These are phyloP conservation scores for Ulmus americana DNA, from an alignment of 331 rosid species.

Conservation along the genomic window DNA sequence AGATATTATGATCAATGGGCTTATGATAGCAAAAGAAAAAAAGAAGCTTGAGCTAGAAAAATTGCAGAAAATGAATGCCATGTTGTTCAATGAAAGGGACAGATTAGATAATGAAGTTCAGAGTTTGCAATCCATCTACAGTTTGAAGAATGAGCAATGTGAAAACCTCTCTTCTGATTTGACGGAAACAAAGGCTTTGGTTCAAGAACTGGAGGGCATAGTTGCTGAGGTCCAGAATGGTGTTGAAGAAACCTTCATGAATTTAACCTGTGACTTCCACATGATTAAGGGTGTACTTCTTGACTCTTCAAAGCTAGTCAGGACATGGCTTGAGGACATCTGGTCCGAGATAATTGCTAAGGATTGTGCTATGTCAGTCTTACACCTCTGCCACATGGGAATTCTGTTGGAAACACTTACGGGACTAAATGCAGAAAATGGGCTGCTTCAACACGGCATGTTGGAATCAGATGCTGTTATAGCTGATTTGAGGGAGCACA, in stretches of 20 bases:
- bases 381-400: constrained; percentile 87
- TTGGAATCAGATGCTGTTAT: constrained; percentile 58
- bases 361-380: constrained; percentile 76
- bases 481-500: constrained; percentile 68
- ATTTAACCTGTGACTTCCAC: constrained; percentile 52
- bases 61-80: constrained; percentile 36
- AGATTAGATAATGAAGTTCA: constrained; percentile 46
- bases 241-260: constrained; percentile 32
- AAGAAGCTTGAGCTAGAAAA: constrained; percentile 59
- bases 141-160: constrained; percentile 42
- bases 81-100: constrained; percentile 42
- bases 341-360: constrained; percentile 84
- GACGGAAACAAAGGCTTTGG: constrained; percentile 46
- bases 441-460: constrained; percentile 75
- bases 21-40: constrained; percentile 63
- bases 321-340: constrained; percentile 65
- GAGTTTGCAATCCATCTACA: constrained; percentile 50
- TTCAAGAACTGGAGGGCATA: constrained; percentile 46
- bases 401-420: constrained; percentile 74
- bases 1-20: constrained; percentile 66
- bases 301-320: constrained; percentile 47
- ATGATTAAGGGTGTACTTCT: constrained; percentile 47
- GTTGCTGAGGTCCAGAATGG: constrained; percentile 48
- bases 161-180: constrained; percentile 38
- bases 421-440: constrained; percentile 81